Percentiles rank a stretch among this genome's conserved stretches.
These are phyloP conservation scores for Pseudoperonospora humuli DNA, from an alignment of 352 stramenopile species.

Conservation along the genomic window DNA sequence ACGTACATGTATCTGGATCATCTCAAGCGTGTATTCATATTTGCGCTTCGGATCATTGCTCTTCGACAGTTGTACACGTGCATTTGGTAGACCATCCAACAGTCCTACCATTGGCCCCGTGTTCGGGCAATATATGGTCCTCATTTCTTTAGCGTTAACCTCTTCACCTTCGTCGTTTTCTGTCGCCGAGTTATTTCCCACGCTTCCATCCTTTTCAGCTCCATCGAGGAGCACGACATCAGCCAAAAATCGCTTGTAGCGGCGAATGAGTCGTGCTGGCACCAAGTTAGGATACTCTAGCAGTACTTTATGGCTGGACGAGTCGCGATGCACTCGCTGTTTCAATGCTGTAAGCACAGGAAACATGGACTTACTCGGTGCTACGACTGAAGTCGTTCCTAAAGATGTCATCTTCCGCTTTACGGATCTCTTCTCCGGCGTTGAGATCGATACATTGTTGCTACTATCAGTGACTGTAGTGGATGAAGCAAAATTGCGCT, in stretches of 20 bases:
- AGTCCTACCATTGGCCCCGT: constrained; percentile 77
- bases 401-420: constrained; percentile 5
- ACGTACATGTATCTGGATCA: constrained; percentile 75
- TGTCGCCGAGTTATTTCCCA: not conserved
- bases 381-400: not conserved
- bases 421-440: constrained; percentile 11
- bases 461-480: not conserved
- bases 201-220: not conserved
- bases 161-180: constrained; percentile 7
- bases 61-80: constrained; percentile 69
- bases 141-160: constrained; percentile 10
- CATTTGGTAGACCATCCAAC: constrained; percentile 48
- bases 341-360: constrained; percentile 22
- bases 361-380: constrained; percentile 8
- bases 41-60: constrained; percentile 72
- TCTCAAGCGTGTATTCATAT: constrained; percentile 79
- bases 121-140: constrained; percentile 82
- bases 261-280: constrained; percentile 43
- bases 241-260: constrained; percentile 81
- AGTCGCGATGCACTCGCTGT: constrained; percentile 13
- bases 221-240: constrained; percentile 53
- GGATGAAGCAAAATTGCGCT: constrained; percentile 23
- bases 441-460: not conserved
- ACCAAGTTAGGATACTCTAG: constrained; percentile 49
- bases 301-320: constrained; percentile 26